Conservation (phyloP, 441 rosid genomes). For the Pelargonium cotyledonis region DNA sequence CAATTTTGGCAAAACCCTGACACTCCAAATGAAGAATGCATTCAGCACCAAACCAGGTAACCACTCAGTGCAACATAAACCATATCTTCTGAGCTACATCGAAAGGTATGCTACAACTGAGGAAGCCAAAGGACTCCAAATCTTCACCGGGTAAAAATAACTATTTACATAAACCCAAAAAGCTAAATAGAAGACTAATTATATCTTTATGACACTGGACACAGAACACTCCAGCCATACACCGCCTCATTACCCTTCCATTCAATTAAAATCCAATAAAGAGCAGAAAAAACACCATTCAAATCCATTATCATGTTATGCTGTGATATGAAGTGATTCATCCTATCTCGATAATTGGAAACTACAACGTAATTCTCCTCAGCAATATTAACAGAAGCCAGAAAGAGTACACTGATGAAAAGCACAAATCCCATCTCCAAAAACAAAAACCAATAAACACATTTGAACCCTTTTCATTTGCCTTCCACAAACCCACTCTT, state of each 20-base stretch:
- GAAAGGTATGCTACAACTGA: not conserved
- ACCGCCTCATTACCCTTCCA: not conserved
- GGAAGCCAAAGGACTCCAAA: too few relatives aligned
- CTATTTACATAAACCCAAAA: too few relatives aligned
- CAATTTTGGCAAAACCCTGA: not conserved
- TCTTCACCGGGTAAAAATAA: too few relatives aligned
- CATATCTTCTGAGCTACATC: not conserved
- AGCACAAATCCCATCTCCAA: not conserved
- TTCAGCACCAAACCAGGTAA: not conserved
- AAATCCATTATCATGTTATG: not conserved
- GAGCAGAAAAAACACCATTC: not conserved
- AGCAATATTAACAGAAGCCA: too few relatives aligned
- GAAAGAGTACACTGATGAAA: not conserved
- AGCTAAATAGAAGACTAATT: too few relatives aligned
- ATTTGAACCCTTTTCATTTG: not conserved
- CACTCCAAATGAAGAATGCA: not conserved
- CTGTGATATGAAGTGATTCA: too few relatives aligned
- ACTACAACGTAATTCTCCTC: not conserved
- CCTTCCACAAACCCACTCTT: not conserved
- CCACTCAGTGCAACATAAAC: not conserved
- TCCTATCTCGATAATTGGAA: not conserved
- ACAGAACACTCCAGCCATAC: not conserved
- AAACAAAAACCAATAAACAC: not conserved
- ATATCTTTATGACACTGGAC: not conserved
- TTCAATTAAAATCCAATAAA: not conserved